Evolutionary conservation across 306 rosid species (phyloP).

Genomic region (Adenanthera pavonina): DNA sequence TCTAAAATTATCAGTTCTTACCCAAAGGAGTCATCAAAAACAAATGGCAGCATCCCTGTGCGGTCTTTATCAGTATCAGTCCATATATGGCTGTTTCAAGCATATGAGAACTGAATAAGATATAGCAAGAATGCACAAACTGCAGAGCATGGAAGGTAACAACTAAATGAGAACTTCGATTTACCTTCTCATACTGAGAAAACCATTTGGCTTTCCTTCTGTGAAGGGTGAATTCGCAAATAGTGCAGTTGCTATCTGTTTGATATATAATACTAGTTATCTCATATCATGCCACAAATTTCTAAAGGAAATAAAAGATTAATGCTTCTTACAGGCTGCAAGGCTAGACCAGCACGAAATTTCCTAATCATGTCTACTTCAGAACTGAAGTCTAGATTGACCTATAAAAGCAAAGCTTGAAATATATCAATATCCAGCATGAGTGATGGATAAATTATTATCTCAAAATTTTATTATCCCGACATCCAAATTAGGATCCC

Average conservation of each 20-base stretch:
- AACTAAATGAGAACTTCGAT: slow-evolving; percentile 26
- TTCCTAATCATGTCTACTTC: slow-evolving; percentile 96
- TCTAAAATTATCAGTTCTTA: too few species aligned
- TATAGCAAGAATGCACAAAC: slow-evolving; percentile 28
- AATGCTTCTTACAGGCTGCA: slow-evolving; percentile 88
- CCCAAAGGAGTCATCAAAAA: too few species aligned
- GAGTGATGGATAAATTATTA: slow-evolving; percentile 20
- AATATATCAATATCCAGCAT: slow-evolving; percentile 31
- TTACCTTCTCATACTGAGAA: slow-evolving; percentile 95
- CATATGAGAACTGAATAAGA: slow-evolving; percentile 35
- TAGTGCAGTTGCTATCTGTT: slow-evolving; percentile 98
- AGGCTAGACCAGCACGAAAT: slow-evolving; percentile 92
- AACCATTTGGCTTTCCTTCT: slow-evolving; percentile 96
- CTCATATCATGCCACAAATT: slow-evolving; percentile 28
- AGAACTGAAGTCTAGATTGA: slow-evolving; percentile 94
- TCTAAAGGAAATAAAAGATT: slow-evolving; percentile 23
- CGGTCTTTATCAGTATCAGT: slow-evolving; percentile 92
- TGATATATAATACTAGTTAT: slow-evolving; percentile 41
- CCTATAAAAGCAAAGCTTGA: slow-evolving; percentile 57
- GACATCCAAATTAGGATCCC: slow-evolving; percentile 22
- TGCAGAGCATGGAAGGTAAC: slow-evolving; percentile 21
- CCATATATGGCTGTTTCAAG: slow-evolving; percentile 84
- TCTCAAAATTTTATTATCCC: slow-evolving; percentile 36
- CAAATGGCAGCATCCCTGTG: slow-evolving; percentile 96
- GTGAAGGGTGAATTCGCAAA: slow-evolving; percentile 98